Evolutionary conservation across 148 eudicot species (phyloP).

Genomic region (Fallopia convolvulus): DNA sequence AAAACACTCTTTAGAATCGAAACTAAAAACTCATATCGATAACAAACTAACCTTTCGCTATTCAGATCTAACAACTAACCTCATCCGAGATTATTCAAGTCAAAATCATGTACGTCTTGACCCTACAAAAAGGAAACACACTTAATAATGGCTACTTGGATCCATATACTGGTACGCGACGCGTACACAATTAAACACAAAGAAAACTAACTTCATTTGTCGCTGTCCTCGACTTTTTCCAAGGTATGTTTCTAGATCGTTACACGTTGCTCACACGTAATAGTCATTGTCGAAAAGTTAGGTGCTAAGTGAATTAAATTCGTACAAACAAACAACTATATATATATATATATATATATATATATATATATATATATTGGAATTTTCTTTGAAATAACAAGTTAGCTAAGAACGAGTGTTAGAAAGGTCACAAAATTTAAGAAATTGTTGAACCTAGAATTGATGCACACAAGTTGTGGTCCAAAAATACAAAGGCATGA

Average conservation of each 20-base stretch:
- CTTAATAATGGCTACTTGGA: no score
- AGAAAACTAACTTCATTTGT: neutral
- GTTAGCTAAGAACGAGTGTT: neutral
- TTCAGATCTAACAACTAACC: no score
- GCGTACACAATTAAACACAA: neutral
- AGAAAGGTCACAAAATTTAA: neutral
- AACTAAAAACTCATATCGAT: no score
- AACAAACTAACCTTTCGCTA: no score
- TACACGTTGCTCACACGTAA: neutral
- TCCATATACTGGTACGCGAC: no score
- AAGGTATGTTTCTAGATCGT: neutral
- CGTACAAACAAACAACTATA: neutral
- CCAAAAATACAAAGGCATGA: neutral
- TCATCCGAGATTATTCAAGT: no score
- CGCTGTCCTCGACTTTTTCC: neutral
- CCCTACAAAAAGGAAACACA: no score
- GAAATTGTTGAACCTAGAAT: neutral
- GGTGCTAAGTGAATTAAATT: neutral
- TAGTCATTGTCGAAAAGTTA: neutral
- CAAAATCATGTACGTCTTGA: no score
- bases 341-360: no score
- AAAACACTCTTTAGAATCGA: no score
- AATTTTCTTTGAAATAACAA: neutral
- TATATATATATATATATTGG: no score
- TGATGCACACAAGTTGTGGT: neutral